Evolutionary conservation across 352 stramenopile genomes (phyloP), one percentile per base, ranked within the genome.

Genomic region (Hyaloperonospora arabidopsidis): DNA sequence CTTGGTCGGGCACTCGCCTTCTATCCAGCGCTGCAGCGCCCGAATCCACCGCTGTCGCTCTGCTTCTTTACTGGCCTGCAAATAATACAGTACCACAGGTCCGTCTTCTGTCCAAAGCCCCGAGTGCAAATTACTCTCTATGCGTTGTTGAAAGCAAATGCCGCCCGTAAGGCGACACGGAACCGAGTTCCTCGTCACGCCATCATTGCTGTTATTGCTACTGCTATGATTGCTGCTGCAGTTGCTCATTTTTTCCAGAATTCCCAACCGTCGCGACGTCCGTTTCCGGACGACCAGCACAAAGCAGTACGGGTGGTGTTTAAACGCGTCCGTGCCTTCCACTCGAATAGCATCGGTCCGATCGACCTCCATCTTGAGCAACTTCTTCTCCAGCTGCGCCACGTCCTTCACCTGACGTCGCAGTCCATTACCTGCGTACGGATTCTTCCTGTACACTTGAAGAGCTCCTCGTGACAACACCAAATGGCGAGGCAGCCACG

Each of bases 31-130:
- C 51, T 85, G 71, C 45, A 93, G 54, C 15, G 73, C 70, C 44
- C 74, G 68, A 21, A 93, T 70, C 82, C 82, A 93, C 21, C 82
- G 75, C 46, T 82, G 68, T 22, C 82, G 72, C 54, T 93, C 82
- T 7, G 63, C 57, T 25, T 90, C 78, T 8, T 70, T 68, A 17
- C 57, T 59, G 1, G 82, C 78, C 50, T 90, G 76, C 23, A 93
- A 68, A 55, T 89, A 88, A 49, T 82, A 84, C 2, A 83, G 59
- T 56, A 87, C 68, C 4, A 87, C 70, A 0, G 72, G 56, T 8
- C 64, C 69, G 29, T 83, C 70, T 22, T 86, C 67, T 4, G 54
- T 36, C 2, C 45, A 36, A 34, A 46, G 11, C 15, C 5, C 45
- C n/a, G 60, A 67, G 50, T 67, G 67, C 40, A 86, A 51, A 32